Evolutionary conservation across 768 basidiomycete genomes (phyloP), one percentile per base, ranked within the genome.

Genomic region (Amanita polypyramis): DNA sequence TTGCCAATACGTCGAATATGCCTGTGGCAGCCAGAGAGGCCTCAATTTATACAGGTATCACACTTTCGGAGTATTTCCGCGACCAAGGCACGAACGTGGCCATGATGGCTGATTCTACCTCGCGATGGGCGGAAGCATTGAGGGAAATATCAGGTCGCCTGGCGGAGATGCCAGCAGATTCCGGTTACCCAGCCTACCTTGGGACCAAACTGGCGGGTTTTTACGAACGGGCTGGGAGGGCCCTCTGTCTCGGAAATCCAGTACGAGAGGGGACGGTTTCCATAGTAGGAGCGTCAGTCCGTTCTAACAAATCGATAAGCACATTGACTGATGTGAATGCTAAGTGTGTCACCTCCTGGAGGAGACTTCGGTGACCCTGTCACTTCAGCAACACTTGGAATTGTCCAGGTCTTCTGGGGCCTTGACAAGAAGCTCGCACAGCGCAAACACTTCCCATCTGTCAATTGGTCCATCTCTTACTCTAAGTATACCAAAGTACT

Each of bases 361-460:
- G 96, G 96, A 65, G 96, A 99, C 62, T 97, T 97, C 69, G 96
- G 96, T 9, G 96, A 99, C 66, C 96, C 96, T 30, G 96, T 99
- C 51, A 98, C 95, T 6, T 83, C 93, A 38, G 90, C 96, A 30
- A 99, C 96, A 2, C 85, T 99, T 48, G 81, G 93, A 72, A 99
- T 99, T 61, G 96, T 99, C 8, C 96, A 98, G 60, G 96, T 98
- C 55, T 99, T 99, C 79, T 99, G 96, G 96, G 96, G 96, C 65
- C 79, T 99, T 21, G 96, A 98, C 70, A 99, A 99, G 81, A 93
- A 95, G 63, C 81, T 98, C 51, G 96, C 96, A 2, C 96, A 98
- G 63, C 79, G 95, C 53, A 98, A 99, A 66, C 94, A 99, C 64
- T 99, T 99, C 77, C 96, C 96, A 1, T 96, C 94, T n/a, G 95